These are phyloP conservation scores for Hypoxylon sp. DNA, from an alignment of 2,329 filamentous ascomycete genomes.

Conservation along the genomic window DNA sequence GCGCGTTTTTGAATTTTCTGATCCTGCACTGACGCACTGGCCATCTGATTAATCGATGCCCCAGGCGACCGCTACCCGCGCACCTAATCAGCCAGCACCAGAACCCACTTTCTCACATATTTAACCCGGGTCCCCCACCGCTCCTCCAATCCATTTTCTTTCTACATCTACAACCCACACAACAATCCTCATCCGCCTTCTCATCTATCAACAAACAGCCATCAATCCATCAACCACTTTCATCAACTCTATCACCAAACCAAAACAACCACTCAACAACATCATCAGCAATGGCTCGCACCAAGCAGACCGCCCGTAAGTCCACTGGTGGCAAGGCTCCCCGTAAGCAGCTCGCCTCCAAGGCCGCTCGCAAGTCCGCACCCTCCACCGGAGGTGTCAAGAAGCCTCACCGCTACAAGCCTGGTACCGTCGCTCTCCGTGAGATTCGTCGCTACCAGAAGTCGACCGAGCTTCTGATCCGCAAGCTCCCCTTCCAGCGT, in stretches of 20 bases:
- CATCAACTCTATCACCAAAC: conserved; percentile 52
- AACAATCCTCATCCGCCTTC: conserved; percentile 44
- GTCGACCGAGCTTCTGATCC: conserved; percentile 94
- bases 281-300: conserved; percentile 71
- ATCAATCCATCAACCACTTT: conserved; percentile 46
- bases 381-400: conserved; percentile 97
- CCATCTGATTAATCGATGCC: conserved; percentile 39
- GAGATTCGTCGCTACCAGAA: conserved; percentile 99
- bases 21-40: conserved; percentile 40
- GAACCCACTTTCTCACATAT: conserved; percentile 50
- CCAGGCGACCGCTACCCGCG: conserved; percentile 24
- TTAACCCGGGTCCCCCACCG: conserved; percentile 53
- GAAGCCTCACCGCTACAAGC: conserved; percentile 94
- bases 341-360: conserved; percentile 98
- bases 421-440: conserved; percentile 95
- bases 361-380: conserved; percentile 98
- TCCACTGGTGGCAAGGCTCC: conserved; percentile 84
- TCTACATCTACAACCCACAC: conserved; percentile 51
- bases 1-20: conserved; percentile 39
- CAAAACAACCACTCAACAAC: conserved; percentile 46
- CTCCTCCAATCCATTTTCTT: conserved; percentile 48
- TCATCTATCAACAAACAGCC: conserved; percentile 51
- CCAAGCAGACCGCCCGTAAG: conserved; percentile 80
- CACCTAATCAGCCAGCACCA: conserved; percentile 53
- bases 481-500: conserved; percentile 98